Conservation (phyloP, 345 rosid genomes). For the Firmiana major region DNA sequence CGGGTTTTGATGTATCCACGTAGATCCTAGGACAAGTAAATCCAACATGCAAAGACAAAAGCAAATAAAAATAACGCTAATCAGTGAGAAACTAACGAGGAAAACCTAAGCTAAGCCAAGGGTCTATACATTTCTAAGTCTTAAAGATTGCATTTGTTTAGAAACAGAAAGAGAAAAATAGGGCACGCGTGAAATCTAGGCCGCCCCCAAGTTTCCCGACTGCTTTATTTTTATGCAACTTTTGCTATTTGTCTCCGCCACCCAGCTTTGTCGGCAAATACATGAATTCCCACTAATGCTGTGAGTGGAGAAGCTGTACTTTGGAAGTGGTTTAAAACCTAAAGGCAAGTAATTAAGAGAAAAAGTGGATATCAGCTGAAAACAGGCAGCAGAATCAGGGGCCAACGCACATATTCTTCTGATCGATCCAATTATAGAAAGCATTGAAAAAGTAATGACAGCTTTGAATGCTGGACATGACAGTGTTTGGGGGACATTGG, state of each 20-base stretch:
- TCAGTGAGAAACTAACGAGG: slow-evolving; percentile 24
- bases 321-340: neutral
- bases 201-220: slow-evolving; percentile 25
- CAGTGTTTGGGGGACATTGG: slow-evolving; percentile 11
- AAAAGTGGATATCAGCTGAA: slow-evolving; percentile 1
- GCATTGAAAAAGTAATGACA: neutral
- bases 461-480: slow-evolving; percentile 11
- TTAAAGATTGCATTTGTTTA: no score
- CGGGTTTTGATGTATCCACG: slow-evolving; percentile 7
- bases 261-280: slow-evolving; percentile 24
- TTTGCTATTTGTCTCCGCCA: slow-evolving; percentile 17
- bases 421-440: slow-evolving; percentile 16
- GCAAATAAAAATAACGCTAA: slow-evolving; percentile 15
- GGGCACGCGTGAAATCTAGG: slow-evolving; percentile 49
- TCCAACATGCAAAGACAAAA: slow-evolving; percentile 5
- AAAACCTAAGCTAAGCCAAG: neutral
- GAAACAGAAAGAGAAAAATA: slow-evolving; percentile 11
- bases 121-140: no score
- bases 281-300: slow-evolving; percentile 14
- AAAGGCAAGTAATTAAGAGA: slow-evolving; percentile 10
- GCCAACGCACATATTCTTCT: neutral
- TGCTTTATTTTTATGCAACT: neutral
- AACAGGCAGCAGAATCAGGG: neutral
- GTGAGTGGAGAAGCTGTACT: neutral
- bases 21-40: slow-evolving; percentile 8